phyloP scores from a whole-genome alignment of 169 alveolate genomes.

The Theileria annulata region DNA sequence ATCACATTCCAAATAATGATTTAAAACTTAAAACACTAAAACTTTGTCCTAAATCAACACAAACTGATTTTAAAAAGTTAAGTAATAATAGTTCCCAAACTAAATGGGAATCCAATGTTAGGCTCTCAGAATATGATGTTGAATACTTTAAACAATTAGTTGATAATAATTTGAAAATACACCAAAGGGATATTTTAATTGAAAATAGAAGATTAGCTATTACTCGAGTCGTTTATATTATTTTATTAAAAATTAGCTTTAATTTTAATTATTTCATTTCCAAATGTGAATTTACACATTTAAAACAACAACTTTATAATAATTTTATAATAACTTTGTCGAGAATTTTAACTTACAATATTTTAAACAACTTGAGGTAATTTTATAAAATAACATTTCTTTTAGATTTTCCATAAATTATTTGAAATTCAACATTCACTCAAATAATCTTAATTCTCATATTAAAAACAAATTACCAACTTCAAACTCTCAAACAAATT shows the following conservation, averaged over 20 bases:
- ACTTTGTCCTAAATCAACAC: not conserved
- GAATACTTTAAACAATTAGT: slow-evolving; percentile 18
- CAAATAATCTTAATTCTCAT: not conserved
- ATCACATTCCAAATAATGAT: not conserved
- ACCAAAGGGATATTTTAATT: slow-evolving; percentile 16
- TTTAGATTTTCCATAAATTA: not conserved
- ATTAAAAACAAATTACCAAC: not conserved
- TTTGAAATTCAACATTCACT: not conserved
- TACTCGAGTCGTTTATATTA: slow-evolving; percentile 17
- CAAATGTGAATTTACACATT: not conserved
- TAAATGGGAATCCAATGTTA: not conserved
- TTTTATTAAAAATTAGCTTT: slow-evolving; percentile 5
- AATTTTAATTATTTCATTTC: slow-evolving; percentile 4
- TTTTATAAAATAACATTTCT: not conserved
- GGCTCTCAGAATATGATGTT: not conserved
- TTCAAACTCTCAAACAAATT: not conserved
- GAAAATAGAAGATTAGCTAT: slow-evolving; percentile 11
- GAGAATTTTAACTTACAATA: not conserved
- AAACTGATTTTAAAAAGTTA: not conserved
- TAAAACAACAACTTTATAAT: not conserved
- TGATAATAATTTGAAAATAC: slow-evolving; percentile 14
- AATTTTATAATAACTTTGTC: slow-evolving; percentile 2
- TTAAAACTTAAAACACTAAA: not conserved
- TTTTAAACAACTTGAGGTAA: not conserved
- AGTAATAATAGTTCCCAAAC: slow-evolving; percentile 7